These are phyloP conservation scores for Microdochium bolleyi DNA, from an alignment of 2,329 filamentous ascomycete species.

Conservation along the genomic window DNA sequence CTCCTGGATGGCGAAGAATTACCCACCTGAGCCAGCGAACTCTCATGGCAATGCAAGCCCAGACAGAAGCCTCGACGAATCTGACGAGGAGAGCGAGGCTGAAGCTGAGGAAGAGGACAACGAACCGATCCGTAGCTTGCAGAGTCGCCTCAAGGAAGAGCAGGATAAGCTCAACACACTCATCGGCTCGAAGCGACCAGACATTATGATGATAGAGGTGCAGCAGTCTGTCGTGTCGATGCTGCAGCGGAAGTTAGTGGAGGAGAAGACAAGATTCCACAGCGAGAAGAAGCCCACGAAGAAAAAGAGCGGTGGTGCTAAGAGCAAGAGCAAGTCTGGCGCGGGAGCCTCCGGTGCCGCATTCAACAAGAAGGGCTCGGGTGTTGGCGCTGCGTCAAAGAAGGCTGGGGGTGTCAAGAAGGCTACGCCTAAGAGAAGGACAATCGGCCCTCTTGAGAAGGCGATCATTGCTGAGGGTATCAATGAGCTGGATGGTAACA, in stretches of 20 bases:
- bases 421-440: constrained; percentile 40
- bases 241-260: constrained; percentile 65
- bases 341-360: constrained; percentile 19
- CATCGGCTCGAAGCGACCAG: constrained; percentile 39
- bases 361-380: constrained; percentile 31
- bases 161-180: constrained; percentile 49
- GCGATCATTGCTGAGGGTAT: constrained; percentile 84
- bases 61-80: constrained; percentile 59
- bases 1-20: constrained; percentile 71
- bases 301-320: constrained; percentile 83
- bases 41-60: constrained; percentile 55
- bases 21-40: constrained; percentile 36
- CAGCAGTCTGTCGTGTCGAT: constrained; percentile 55
- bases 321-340: constrained; percentile 45
- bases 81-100: constrained; percentile 64
- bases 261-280: constrained; percentile 59
- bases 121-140: constrained; percentile 43
- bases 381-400: constrained; percentile 18
- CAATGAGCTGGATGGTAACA: constrained; percentile 67
- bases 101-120: constrained; percentile 34
- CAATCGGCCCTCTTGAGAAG: constrained; percentile 74
- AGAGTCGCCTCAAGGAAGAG: constrained; percentile 45
- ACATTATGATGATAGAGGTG: constrained; percentile 44
- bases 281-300: constrained; percentile 64
- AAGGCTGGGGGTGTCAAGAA: constrained; percentile 32